Evolutionary conservation across 176 grass and related monocot genomes (phyloP).

Genomic region (Juncus inflexus): DNA sequence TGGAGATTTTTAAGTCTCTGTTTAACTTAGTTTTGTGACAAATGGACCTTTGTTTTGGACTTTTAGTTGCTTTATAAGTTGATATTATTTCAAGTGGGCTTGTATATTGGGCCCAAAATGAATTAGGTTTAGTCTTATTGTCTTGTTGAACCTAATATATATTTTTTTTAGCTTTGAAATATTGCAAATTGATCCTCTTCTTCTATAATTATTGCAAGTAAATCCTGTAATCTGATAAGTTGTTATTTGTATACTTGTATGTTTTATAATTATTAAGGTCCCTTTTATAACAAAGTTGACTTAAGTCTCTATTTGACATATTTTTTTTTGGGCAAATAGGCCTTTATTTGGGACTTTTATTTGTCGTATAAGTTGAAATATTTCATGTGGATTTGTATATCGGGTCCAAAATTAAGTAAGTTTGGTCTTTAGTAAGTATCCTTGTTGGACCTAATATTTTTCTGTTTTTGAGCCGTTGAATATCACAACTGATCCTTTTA

Average conservation of each 20-base stretch:
- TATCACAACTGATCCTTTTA: too few species aligned
- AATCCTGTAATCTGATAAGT: too few species aligned
- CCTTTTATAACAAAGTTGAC: background rate
- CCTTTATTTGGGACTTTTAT: constrained; percentile 4
- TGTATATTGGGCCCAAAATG: constrained; percentile 12
- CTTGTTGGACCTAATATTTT: background rate
- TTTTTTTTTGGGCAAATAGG: background rate
- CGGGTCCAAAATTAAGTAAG: background rate
- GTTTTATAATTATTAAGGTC: background rate
- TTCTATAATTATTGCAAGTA: too few species aligned
- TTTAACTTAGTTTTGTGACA: background rate
- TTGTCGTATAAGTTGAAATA: background rate
- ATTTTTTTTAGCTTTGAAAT: background rate
- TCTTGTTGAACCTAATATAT: background rate
- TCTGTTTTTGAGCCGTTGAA: background rate
- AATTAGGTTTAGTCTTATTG: constrained; percentile 2
- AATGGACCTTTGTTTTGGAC: constrained; percentile 15
- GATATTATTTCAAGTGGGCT: background rate
- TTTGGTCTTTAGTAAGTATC: background rate
- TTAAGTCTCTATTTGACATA: background rate
- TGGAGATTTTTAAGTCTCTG: background rate
- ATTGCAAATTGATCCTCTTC: too few species aligned
- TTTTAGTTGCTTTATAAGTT: background rate
- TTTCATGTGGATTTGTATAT: constrained; percentile 1
- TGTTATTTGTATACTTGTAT: too few species aligned